A percentile compares a stretch with the other conserved stretches of the same genome.
phyloP scores from a whole-genome alignment of 2,329 filamentous ascomycete genomes.

The Penicillium glabrum region DNA sequence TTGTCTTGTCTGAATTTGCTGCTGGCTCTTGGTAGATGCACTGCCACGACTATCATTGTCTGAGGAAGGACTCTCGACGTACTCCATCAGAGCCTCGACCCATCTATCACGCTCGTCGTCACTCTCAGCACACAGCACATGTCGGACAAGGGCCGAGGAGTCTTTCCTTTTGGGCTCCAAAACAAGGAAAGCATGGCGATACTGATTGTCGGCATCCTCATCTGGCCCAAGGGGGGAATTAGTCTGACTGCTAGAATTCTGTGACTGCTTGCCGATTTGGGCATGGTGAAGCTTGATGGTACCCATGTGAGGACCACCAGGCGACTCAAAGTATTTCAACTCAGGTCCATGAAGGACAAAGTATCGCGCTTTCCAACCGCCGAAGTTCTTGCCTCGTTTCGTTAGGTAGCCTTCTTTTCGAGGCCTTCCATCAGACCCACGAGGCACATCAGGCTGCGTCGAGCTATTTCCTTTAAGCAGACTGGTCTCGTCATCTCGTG shows the following conservation, averaged over 20 bases:
- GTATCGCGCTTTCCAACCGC: constrained; percentile 89
- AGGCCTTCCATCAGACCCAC: constrained; percentile 64
- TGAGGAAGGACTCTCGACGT: constrained; percentile 63
- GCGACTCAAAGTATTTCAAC: constrained; percentile 87
- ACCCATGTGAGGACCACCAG: constrained; percentile 84
- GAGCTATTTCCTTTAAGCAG: constrained; percentile 43
- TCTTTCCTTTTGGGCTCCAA: constrained; percentile 97
- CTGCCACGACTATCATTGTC: constrained; percentile 30
- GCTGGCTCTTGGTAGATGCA: constrained; percentile 19
- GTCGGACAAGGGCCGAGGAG: constrained; percentile 79
- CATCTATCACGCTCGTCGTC: constrained; percentile 89
- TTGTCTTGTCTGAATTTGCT: constrained; percentile 19
- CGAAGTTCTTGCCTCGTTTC: constrained; percentile 97
- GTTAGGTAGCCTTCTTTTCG: constrained; percentile 88
- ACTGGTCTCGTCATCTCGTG: constrained; percentile 53
- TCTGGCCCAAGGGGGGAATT: constrained; percentile 61
- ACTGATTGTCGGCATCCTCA: constrained; percentile 88
- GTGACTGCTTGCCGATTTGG: constrained; percentile 90
- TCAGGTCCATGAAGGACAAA: constrained; percentile 69
- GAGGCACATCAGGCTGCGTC: constrained; percentile 32
- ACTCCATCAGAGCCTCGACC: constrained; percentile 86
- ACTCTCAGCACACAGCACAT: constrained; percentile 93
- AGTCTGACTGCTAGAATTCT: constrained; percentile 55
- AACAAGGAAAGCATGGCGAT: constrained; percentile 92
- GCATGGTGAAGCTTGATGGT: constrained; percentile 89